These are phyloP conservation scores for Calonectria honghensis DNA, from an alignment of 2,329 filamentous ascomycete genomes.

Conservation along the genomic window DNA sequence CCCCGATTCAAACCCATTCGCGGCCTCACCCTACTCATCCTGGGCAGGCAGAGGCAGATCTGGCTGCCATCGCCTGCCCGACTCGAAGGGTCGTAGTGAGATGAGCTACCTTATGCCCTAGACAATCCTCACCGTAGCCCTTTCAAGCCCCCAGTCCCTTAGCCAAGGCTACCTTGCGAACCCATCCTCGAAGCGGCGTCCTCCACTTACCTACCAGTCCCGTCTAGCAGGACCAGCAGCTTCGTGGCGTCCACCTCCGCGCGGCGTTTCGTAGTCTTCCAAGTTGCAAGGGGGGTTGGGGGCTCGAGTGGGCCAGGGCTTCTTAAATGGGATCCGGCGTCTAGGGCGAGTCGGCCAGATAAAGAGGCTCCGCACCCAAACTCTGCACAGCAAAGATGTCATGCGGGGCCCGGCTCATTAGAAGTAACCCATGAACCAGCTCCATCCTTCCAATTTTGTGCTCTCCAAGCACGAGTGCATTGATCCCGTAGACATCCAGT, in stretches of 20 bases:
- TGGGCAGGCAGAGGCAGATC: slow-evolving; percentile 42
- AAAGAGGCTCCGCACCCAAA: slow-evolving; percentile 49
- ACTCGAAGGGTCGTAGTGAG: slow-evolving; percentile 52
- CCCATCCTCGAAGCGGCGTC: slow-evolving; percentile 49
- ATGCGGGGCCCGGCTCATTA: slow-evolving; percentile 56
- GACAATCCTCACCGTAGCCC: slow-evolving; percentile 41
- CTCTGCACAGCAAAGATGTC: slow-evolving; percentile 59
- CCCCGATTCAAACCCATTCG: slow-evolving; percentile 44
- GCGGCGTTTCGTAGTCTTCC: slow-evolving; percentile 43
- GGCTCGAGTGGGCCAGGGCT: slow-evolving; percentile 26
- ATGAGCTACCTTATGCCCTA: slow-evolving; percentile 54
- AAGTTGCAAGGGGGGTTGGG: slow-evolving; percentile 28
- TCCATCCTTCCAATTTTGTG: slow-evolving; percentile 55
- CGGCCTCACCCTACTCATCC: slow-evolving; percentile 39
- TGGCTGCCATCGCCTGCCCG: slow-evolving; percentile 45
- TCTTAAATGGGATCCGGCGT: slow-evolving; percentile 33
- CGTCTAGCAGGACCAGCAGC: slow-evolving; percentile 52
- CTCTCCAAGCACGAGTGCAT: slow-evolving; percentile 46
- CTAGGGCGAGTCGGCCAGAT: slow-evolving; percentile 50
- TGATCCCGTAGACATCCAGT: slow-evolving; percentile 67
- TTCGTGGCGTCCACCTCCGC: slow-evolving; percentile 46
- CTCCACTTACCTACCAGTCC: slow-evolving; percentile 45
- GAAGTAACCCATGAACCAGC: slow-evolving; percentile 54
- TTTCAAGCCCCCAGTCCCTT: slow-evolving; percentile 32
- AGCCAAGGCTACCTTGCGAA: slow-evolving; percentile 43